These are phyloP conservation scores for Hyaloperonospora arabidopsidis DNA, from an alignment of 352 stramenopile species.

Conservation along the genomic window DNA sequence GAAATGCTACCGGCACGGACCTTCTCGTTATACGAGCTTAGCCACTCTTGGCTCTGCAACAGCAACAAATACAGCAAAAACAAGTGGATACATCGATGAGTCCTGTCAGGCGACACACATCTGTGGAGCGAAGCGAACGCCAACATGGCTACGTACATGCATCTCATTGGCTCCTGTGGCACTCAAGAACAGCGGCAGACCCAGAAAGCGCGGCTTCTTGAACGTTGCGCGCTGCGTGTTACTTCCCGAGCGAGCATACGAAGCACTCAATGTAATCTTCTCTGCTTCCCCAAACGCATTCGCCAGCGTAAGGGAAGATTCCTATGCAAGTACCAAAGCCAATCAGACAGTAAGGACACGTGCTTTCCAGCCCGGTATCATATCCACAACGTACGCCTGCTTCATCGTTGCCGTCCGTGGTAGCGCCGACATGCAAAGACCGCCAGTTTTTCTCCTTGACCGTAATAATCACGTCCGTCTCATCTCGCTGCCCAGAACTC, in stretches of 20 bases:
- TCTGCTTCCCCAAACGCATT: constrained; percentile 82
- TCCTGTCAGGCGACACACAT: neutral
- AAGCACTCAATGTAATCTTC: constrained; percentile 71
- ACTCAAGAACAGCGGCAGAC: constrained; percentile 70
- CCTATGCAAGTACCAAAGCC: constrained; percentile 24
- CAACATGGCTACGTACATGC: constrained; percentile 32
- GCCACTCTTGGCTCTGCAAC: constrained; percentile 73
- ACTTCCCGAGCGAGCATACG: constrained; percentile 79
- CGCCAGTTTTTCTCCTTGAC: constrained; percentile 84
- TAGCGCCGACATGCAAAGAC: constrained; percentile 77
- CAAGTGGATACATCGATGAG: neutral
- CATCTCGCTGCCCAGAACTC: constrained; percentile 56
- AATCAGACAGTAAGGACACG: neutral
- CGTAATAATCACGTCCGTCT: constrained; percentile 83
- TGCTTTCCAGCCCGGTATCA: neutral
- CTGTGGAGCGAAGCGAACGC: neutral
- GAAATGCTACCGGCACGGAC: constrained; percentile 76
- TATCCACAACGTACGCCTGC: constrained; percentile 37
- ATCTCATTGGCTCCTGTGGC: constrained; percentile 73
- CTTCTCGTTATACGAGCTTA: constrained; percentile 87
- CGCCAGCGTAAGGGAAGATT: constrained; percentile 77
- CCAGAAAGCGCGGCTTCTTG: constrained; percentile 82
- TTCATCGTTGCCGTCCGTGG: constrained; percentile 79
- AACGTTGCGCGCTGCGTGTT: constrained; percentile 80
- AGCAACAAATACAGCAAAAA: constrained; percentile 1